These are phyloP conservation scores for Ogataea angusta DNA, from an alignment of 805 yeast species.

Conservation along the genomic window DNA sequence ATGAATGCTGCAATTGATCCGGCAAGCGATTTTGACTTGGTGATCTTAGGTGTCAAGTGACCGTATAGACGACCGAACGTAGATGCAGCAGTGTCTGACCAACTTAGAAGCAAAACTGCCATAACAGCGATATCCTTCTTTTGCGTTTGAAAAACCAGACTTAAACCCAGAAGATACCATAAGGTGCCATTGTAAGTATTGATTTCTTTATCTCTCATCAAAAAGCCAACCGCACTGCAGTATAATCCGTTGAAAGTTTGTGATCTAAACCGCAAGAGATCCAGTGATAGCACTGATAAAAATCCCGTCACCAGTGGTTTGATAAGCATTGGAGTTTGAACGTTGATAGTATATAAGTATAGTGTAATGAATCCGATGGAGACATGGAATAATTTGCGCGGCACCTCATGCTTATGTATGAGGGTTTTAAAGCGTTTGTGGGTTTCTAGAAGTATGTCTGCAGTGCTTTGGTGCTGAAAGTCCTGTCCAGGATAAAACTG, in stretches of 20 bases:
- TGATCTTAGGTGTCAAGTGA: constrained; percentile 72
- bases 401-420: constrained; percentile 71
- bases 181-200: constrained; percentile 76
- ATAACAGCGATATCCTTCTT: constrained; percentile 80
- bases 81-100: constrained; percentile 98
- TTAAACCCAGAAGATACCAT: constrained; percentile 80
- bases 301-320: constrained; percentile 57
- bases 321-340: constrained; percentile 53
- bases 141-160: constrained; percentile 63
- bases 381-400: constrained; percentile 84
- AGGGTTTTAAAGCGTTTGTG: constrained; percentile 30
- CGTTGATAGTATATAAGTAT: constrained; percentile 63
- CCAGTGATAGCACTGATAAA: constrained; percentile 55
- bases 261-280: constrained; percentile 61
- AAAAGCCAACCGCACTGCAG: constrained; percentile 65
- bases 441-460: constrained; percentile 24
- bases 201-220: constrained; percentile 83
- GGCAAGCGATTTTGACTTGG: constrained; percentile 77
- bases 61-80: constrained; percentile 89
- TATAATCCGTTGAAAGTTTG: constrained; percentile 63
- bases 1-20: constrained; percentile 86
- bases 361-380: constrained; percentile 83
- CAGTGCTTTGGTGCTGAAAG: constrained; percentile 17
- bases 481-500: not conserved
- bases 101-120: constrained; percentile 77